These are phyloP conservation scores for Knoxia roxburghii DNA, from an alignment of 257 asterid genomes.

Conservation along the genomic window DNA sequence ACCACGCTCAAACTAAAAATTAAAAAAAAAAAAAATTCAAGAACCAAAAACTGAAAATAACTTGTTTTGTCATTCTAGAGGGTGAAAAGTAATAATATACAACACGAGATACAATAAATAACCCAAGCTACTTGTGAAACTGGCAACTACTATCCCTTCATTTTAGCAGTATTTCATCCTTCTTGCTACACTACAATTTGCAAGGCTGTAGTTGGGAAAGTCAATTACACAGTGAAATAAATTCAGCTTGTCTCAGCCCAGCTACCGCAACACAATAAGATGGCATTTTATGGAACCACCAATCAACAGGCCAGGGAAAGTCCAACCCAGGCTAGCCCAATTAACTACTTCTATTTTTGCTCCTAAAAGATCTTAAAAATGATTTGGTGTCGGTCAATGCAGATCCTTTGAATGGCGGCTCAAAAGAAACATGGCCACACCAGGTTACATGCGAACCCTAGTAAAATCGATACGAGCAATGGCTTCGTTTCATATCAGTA, in stretches of 20 bases:
- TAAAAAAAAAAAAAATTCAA: too few species aligned
- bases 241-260: background rate
- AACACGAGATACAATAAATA: background rate
- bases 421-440: background rate
- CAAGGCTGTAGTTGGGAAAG: too few species aligned
- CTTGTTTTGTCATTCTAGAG: background rate
- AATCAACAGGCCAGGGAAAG: background rate
- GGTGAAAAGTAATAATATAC: background rate
- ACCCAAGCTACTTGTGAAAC: background rate
- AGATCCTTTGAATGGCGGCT: background rate
- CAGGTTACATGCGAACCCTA: background rate
- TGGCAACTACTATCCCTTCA: too few species aligned
- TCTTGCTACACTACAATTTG: too few species aligned
- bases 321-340: background rate
- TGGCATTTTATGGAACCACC: background rate
- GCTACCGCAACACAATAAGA: background rate
- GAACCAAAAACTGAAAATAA: too few species aligned
- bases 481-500: too few species aligned
- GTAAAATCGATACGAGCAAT: background rate
- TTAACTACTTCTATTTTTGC: background rate
- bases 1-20: too few species aligned
- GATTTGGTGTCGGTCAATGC: background rate
- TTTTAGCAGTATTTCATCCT: too few species aligned
- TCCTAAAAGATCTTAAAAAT: background rate
- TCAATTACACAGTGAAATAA: background rate